Percentiles rank a stretch among this genome's conserved stretches.
phyloP scores from a whole-genome alignment of 177 flowering plant species.

The Vitis hybrid region DNA sequence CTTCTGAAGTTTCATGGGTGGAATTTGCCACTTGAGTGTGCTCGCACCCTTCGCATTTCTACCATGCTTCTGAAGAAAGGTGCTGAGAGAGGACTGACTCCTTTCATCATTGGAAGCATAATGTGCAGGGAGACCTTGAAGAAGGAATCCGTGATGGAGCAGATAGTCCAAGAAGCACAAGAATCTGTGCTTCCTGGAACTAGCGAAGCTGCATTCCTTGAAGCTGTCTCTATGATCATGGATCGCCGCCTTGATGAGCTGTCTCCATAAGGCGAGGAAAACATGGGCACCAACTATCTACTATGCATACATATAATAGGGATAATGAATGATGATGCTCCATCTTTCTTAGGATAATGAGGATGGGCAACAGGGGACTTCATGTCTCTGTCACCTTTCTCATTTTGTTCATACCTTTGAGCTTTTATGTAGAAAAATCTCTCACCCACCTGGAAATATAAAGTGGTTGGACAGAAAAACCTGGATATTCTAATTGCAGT shows the following conservation, averaged over 20 bases:
- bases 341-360: too few relatives aligned
- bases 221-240: conserved; percentile 43
- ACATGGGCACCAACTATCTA: conserved; percentile 6
- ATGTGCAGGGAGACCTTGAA: conserved; percentile 66
- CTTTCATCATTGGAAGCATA: conserved; percentile 59
- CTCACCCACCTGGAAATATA: too few relatives aligned
- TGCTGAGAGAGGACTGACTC: conserved; percentile 50
- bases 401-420: too few relatives aligned
- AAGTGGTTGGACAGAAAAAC: too few relatives aligned
- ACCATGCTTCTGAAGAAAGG: conserved; percentile 83
- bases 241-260: conserved; percentile 42
- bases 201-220: conserved; percentile 47
- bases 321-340: too few relatives aligned
- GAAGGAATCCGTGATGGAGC: conserved; percentile 55
- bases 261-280: neutral
- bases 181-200: conserved; percentile 43
- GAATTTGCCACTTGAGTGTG: conserved; percentile 44
- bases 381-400: too few relatives aligned
- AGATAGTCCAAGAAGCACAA: conserved; percentile 51
- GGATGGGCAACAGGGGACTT: too few relatives aligned
- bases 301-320: conserved; percentile 12
- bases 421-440: too few relatives aligned
- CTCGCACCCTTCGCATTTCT: conserved; percentile 51
- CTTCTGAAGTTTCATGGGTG: conserved; percentile 60
- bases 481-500: too few relatives aligned